Evolutionary conservation across 1,284 basidiomycete species (phyloP).

Genomic region (Polyporus tsugae): DNA sequence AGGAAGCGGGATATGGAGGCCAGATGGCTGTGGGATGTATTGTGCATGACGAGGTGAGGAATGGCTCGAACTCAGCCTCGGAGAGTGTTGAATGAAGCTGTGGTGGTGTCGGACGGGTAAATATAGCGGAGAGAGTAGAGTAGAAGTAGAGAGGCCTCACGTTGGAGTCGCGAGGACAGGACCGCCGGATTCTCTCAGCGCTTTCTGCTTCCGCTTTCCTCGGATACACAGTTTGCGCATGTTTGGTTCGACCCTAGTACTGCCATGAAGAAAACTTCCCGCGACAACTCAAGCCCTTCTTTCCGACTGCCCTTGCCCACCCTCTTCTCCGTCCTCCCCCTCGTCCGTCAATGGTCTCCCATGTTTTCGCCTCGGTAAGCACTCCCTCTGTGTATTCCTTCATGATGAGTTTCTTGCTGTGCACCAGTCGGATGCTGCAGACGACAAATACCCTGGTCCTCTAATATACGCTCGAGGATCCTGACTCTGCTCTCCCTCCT

Average conservation of each 20-base stretch:
- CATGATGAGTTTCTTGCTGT: conserved; percentile 44
- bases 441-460: conserved; percentile 40
- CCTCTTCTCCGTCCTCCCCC: neutral
- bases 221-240: neutral
- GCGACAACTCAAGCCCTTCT: neutral
- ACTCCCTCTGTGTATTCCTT: neutral
- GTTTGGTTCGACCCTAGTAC: neutral
- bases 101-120: neutral
- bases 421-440: conserved; percentile 42
- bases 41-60: neutral
- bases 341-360: neutral
- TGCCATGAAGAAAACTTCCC: neutral
- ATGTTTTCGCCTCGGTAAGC: neutral
- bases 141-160: too few relatives aligned
- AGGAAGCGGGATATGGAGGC: conserved; percentile 32
- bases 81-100: too few relatives aligned
- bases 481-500: conserved; percentile 30
- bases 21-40: neutral
- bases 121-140: too few relatives aligned
- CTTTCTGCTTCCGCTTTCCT: neutral
- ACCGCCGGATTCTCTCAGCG: neutral
- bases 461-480: conserved; percentile 42
- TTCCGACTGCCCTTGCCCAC: neutral
- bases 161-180: too few relatives aligned
- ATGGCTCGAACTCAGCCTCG: too few relatives aligned